Conservation (phyloP, 1,284 basidiomycete species). For the Leccinum subspadiceum region DNA sequence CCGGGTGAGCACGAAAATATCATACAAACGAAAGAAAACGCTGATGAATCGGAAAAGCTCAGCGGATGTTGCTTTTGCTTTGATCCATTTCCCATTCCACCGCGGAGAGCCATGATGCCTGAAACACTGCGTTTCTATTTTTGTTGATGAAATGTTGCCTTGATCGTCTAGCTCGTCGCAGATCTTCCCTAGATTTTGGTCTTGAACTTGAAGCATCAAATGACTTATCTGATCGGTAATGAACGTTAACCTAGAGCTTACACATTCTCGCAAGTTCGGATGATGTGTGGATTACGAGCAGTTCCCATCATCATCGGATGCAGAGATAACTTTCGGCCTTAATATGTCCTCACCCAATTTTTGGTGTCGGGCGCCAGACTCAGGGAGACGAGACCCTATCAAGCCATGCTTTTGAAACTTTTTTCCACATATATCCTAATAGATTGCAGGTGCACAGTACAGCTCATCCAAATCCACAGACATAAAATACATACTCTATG, state of each 20-base stretch:
- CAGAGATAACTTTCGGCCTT: too few species aligned
- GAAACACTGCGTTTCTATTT: not conserved
- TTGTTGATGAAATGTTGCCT: not conserved
- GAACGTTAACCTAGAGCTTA: not conserved
- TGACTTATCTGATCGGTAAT: not conserved
- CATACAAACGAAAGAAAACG: not conserved
- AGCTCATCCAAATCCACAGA: not conserved
- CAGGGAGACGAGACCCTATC: too few species aligned
- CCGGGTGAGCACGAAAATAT: not conserved
- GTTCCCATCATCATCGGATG: not conserved
- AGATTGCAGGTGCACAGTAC: not conserved
- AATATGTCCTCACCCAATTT: too few species aligned
- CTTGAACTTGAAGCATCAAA: not conserved
- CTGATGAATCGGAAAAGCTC: not conserved
- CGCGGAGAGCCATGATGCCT: not conserved
- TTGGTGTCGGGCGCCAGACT: too few species aligned
- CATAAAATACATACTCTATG: not conserved
- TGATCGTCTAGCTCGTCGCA: not conserved
- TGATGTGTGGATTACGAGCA: not conserved
- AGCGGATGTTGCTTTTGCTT: not conserved
- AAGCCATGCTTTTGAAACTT: too few species aligned
- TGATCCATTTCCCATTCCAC: not conserved
- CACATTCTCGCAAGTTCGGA: not conserved
- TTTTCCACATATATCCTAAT: too few species aligned
- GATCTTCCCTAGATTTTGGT: not conserved